These are phyloP conservation scores for Craterostigma plantagineum DNA, from an alignment of 257 asterid genomes.

Conservation along the genomic window DNA sequence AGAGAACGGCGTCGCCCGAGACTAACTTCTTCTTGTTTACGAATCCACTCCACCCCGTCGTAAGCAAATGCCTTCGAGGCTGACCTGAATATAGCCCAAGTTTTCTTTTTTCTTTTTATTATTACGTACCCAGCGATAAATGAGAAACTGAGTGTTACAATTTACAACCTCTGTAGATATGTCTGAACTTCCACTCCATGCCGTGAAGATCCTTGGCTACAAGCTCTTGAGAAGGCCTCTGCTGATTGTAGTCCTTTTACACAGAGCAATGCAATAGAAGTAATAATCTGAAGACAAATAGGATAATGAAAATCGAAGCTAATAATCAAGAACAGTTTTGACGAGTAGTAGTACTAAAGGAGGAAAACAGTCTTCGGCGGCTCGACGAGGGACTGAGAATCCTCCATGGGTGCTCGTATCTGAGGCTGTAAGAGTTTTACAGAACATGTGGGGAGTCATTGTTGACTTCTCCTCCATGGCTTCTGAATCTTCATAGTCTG, in stretches of 20 bases:
- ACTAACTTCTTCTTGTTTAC: slow-evolving; percentile 53
- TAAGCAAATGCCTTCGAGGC: slow-evolving; percentile 74
- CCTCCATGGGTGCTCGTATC: slow-evolving; percentile 99
- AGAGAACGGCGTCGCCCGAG: slow-evolving; percentile 71
- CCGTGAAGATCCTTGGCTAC: slow-evolving; percentile 93
- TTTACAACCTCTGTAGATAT: slow-evolving; percentile 72
- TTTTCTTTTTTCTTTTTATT: neutral
- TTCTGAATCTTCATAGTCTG: slow-evolving; percentile 40
- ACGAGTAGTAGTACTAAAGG: slow-evolving; percentile 41
- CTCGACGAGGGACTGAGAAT: slow-evolving; percentile 86
- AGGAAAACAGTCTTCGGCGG: slow-evolving; percentile 97
- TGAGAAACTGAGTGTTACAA: neutral
- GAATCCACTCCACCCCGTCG: slow-evolving; percentile 78
- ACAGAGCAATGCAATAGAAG: neutral
- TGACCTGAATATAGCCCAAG: slow-evolving; percentile 38
- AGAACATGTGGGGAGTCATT: slow-evolving; percentile 76
- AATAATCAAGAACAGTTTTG: neutral
- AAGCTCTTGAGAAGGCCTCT: slow-evolving; percentile 94
- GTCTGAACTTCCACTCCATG: slow-evolving; percentile 82
- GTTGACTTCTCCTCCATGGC: slow-evolving; percentile 33
- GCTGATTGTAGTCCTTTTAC: slow-evolving; percentile 65
- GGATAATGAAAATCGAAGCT: neutral
- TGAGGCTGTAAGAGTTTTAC: slow-evolving; percentile 84
- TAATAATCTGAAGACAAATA: neutral
- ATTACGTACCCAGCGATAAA: neutral